Evolutionary conservation across 768 basidiomycete species (phyloP), one percentile per base, ranked within the genome.

Genomic region (Gloeostereum incarnatum): DNA sequence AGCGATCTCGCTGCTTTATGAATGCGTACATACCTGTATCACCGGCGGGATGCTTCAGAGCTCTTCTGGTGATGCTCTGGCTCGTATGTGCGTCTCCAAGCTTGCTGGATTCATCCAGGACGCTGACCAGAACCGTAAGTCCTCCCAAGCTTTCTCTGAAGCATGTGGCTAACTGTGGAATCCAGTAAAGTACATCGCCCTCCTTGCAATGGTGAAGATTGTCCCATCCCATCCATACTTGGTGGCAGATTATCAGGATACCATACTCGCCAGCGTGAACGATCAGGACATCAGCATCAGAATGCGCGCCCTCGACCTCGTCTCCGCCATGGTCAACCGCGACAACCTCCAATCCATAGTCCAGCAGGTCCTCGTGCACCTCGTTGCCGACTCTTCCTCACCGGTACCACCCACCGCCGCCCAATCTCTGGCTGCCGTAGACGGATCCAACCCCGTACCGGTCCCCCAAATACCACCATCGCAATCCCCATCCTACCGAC

Each of bases 1-100:
- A 2, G 96, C 96, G 1, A 93, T 98, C 26, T 97, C 93, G 17
- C 66, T 99, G 17, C 63, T 99, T 10, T 99, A 98, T 55, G 96
- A 99, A 64, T 99, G 96, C 57, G 94, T 99, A 1, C 86, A 92
- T 49, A 98, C 96, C 0, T 97, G 91, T 50, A 98, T 99, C 47
- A 90, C 90, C 8, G 94, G 96, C 6, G 91, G 88, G 5, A 97
- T 99, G 89, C 69, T 98, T 7, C 81, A 82, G 47, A 84, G 81
- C 3, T 41, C 75, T 16, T 75, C 81, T 21, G 90, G 88, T 8
- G 71, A 83, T 53, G 65, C 79, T 3, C 65, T 99, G 32, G 96
- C 96, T 4, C 70, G 70, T 42, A 77, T 81, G 8, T 99, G 96
- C 50, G 89, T 94, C 25, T 86, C 90, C 20, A 99, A 99, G 58